Evolutionary conservation across 805 yeast genomes (phyloP).

Genomic region (Naumovozyma baii): DNA sequence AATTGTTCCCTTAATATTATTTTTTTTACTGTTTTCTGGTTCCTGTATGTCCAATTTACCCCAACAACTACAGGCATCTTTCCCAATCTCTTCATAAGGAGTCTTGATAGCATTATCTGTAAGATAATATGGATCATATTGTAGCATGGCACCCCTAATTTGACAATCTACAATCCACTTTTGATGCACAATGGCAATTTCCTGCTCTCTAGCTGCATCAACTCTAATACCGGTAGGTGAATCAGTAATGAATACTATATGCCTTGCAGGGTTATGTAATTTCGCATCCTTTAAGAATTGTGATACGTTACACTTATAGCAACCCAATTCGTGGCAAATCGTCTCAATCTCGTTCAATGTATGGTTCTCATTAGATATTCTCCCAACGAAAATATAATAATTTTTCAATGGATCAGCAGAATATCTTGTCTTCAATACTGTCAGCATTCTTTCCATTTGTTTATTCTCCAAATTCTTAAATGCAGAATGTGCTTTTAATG

Average conservation of each 20-base stretch:
- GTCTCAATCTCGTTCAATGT: conserved; percentile 7
- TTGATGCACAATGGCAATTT: conserved; percentile 34
- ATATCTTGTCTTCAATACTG: conserved; percentile 11
- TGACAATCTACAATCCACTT: conserved; percentile 37
- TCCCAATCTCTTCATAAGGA: conserved; percentile 26
- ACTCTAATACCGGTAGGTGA: conserved; percentile 21
- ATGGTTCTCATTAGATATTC: conserved; percentile 7
- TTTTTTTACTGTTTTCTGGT: background rate
- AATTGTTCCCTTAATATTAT: too few species aligned
- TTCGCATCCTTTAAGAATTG: conserved; percentile 12
- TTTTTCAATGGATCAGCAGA: conserved; percentile 16
- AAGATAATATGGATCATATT: conserved; percentile 29
- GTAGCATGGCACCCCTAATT: conserved; percentile 33
- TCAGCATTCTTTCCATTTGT: conserved; percentile 7
- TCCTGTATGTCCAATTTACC: conserved; percentile 5
- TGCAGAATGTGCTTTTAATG: conserved; percentile 6
- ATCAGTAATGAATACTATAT: conserved; percentile 24
- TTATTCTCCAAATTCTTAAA: conserved; percentile 3
- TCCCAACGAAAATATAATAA: conserved; percentile 24
- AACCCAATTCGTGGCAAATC: conserved; percentile 9
- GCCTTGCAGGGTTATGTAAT: conserved; percentile 2
- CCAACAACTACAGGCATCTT: conserved; percentile 26
- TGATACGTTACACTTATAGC: conserved; percentile 11
- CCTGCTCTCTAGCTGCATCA: conserved; percentile 33
- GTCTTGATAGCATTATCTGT: conserved; percentile 12